phyloP scores from a whole-genome alignment of 2,329 filamentous ascomycete species.

The Chaetomium sp. region DNA sequence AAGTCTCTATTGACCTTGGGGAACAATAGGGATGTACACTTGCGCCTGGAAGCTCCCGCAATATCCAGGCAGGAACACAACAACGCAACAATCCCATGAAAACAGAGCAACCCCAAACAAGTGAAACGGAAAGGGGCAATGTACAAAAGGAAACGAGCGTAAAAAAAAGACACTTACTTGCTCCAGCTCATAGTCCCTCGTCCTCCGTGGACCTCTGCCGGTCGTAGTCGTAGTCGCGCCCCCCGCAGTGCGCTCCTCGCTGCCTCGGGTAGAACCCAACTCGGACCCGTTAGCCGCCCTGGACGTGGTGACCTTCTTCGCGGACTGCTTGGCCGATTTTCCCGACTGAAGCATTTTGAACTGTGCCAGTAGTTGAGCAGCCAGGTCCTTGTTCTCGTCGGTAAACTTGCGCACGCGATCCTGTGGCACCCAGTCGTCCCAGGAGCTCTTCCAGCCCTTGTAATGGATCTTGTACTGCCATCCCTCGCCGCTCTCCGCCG shows the following conservation, averaged over 20 bases:
- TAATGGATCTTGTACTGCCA: constrained; percentile 94
- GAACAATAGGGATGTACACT: too few relatives aligned
- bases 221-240: constrained; percentile 47
- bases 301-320: constrained; percentile 49
- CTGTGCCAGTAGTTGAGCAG: constrained; percentile 64
- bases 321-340: constrained; percentile 44
- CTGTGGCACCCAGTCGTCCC: constrained; percentile 97
- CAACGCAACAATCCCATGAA: background rate
- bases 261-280: constrained; percentile 61
- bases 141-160: background rate
- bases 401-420: constrained; percentile 92
- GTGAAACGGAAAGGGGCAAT: background rate
- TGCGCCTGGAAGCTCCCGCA: too few relatives aligned
- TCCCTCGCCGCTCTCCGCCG: constrained; percentile 62
- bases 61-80: constrained; percentile 4
- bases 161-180: constrained; percentile 50
- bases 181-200: constrained; percentile 76
- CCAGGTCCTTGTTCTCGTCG: constrained; percentile 89
- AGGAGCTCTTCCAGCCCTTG: constrained; percentile 99
- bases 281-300: constrained; percentile 41
- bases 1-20: too few relatives aligned
- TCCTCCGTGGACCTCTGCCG: constrained; percentile 63
- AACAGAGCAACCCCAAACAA: constrained; percentile 18
- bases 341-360: constrained; percentile 51
- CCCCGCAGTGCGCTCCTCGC: constrained; percentile 63